Conservation (phyloP, 129 eudicot species). For the Flaveria trinervia region DNA sequence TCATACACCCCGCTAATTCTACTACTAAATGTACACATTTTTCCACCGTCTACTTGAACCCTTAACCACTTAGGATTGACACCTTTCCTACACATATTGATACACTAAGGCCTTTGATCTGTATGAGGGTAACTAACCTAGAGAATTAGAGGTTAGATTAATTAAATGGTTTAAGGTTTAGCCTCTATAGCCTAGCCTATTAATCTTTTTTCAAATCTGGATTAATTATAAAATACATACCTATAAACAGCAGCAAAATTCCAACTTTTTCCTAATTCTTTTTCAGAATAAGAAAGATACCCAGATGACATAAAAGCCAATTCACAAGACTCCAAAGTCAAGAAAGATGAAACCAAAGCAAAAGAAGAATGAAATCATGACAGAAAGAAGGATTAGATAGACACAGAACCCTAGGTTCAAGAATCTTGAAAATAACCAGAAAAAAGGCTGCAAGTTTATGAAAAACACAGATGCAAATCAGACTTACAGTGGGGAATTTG, state of each 20-base stretch:
- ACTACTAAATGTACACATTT: too few species aligned
- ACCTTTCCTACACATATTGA: too few species aligned
- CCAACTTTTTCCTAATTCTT: slow-evolving; percentile 15
- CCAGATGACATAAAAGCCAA: slow-evolving; percentile 34
- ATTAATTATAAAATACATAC: slow-evolving; percentile 21
- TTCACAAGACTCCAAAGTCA: slow-evolving; percentile 42
- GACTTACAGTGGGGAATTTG: slow-evolving; percentile 90
- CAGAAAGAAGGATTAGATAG: not conserved
- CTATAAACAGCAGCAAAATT: slow-evolving; percentile 12
- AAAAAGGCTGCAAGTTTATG: slow-evolving; percentile 37
- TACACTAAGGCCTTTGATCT: too few species aligned
- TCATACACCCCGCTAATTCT: too few species aligned
- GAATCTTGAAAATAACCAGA: slow-evolving; percentile 27
- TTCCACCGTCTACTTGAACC: too few species aligned
- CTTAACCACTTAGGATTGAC: too few species aligned
- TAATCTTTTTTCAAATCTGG: slow-evolving; percentile 33
- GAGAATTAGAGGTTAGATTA: not conserved
- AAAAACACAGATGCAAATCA: slow-evolving; percentile 44
- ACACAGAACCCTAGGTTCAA: slow-evolving; percentile 29
- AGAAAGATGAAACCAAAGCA: slow-evolving; percentile 44
- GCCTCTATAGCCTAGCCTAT: not conserved
- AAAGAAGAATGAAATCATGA: slow-evolving; percentile 28
- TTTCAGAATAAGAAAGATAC: slow-evolving; percentile 24
- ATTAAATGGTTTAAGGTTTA: slow-evolving; percentile 2
- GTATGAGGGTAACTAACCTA: not conserved